Evolutionary conservation across 352 stramenopile species (phyloP), one percentile per base, ranked within the genome.

Genomic region (Phytophthora hybrid): DNA sequence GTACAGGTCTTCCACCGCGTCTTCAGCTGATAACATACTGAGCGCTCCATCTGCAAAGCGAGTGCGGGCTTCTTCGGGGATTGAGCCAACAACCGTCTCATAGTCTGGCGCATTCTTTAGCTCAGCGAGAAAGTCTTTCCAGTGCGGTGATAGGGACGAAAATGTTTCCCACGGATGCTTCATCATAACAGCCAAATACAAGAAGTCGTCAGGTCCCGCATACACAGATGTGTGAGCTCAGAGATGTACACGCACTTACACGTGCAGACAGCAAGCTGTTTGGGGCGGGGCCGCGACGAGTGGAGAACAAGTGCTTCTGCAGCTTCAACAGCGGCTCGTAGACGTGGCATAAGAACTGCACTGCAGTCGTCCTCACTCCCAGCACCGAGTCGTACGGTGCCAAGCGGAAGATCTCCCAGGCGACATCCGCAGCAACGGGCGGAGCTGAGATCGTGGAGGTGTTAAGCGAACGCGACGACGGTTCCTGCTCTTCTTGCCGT

Each of bases 131-230:
- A 81, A 76, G 5, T 51, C 54, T 58, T 85, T 81, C 89, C 88
- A 96, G 57, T 94, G 87, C 8, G 77, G 77, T 4, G 85, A 93
- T 3, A 93, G 76, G 4, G 85, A 66, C 31, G 87, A 93, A 67
- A 96, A 92, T n/a, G 87, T 94, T 53, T 96, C 89, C 89, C 89
- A 96, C 7, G 88, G 89, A 58, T 96, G 89, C 89, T 96, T 14
- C 51, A 72, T 37, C 16, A 69, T 2, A 16, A 59, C 19, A 44
- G 59, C 58, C 32, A 39, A 21, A 54, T 1, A 47, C 4, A 71
- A 52, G 10, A 57, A 49, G 16, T 34, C 13, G 58, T 64, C 41
- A 66, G 34, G 4, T 47, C n/a, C n/a, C 21, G 9, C 19, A 7
- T 4, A 54, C 47, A 54, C 9, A 44, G 11, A 11, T 44, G 37